These are phyloP conservation scores for Xylaria sp. DNA, from an alignment of 2,329 filamentous ascomycete genomes.

Conservation along the genomic window DNA sequence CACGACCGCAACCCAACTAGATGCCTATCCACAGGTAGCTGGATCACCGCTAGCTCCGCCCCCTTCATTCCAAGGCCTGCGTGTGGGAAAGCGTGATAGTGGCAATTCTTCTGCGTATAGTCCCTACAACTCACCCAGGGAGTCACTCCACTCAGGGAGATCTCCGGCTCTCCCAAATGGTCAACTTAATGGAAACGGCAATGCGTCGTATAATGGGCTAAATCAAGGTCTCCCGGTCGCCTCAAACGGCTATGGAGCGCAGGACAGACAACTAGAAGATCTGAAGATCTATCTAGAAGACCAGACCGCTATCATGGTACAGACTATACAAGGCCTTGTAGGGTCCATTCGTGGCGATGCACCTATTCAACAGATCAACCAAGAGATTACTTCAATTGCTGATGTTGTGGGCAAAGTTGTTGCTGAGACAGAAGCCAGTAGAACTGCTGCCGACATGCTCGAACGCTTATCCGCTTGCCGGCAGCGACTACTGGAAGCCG, in stretches of 20 bases:
- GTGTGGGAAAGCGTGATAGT: constrained; percentile 65
- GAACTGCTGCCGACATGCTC: constrained; percentile 63
- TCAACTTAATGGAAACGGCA: constrained; percentile 52
- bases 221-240: constrained; percentile 51
- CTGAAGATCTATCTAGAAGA: constrained; percentile 81
- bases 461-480: constrained; percentile 70
- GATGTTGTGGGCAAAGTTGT: constrained; percentile 77
- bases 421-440: constrained; percentile 68
- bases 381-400: constrained; percentile 76
- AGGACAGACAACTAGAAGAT: constrained; percentile 59
- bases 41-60: constrained; percentile 60
- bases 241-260: constrained; percentile 55
- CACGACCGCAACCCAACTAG: constrained; percentile 53
- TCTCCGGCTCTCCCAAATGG: constrained; percentile 45
- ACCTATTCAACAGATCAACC: constrained; percentile 70
- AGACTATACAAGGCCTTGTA: constrained; percentile 84
- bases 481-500: constrained; percentile 71
- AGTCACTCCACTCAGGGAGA: constrained; percentile 57
- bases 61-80: constrained; percentile 67
- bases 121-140: constrained; percentile 74
- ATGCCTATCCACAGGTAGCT: constrained; percentile 49
- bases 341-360: constrained; percentile 74
- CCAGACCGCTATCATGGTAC: constrained; percentile 80
- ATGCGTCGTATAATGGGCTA: constrained; percentile 46
- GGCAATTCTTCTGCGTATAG: constrained; percentile 79